phyloP scores from a whole-genome alignment of 2,329 filamentous ascomycete genomes.

The Elsinoe arachidis region DNA sequence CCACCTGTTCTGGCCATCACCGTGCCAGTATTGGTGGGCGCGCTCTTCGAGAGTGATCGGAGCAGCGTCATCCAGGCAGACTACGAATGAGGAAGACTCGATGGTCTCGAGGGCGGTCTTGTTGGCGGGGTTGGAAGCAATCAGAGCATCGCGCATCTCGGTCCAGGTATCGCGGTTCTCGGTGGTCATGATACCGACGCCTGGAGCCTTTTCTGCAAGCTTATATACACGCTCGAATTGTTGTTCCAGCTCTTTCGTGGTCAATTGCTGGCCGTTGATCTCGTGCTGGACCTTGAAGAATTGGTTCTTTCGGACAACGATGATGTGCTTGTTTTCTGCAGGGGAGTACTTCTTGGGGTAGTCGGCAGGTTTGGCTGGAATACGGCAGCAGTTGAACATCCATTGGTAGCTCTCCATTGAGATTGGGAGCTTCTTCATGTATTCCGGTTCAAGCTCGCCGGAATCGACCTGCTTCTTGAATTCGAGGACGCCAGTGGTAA shows the following conservation, averaged over 20 bases:
- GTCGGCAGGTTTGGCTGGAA: slow-evolving; percentile 74
- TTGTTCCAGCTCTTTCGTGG: slow-evolving; percentile 77
- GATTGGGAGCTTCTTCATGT: slow-evolving; percentile 95
- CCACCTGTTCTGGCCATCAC: slow-evolving; percentile 91
- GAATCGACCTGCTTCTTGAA: slow-evolving; percentile 90
- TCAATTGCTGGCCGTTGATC: slow-evolving; percentile 74
- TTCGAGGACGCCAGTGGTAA: slow-evolving; percentile 74
- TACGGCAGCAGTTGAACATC: slow-evolving; percentile 94
- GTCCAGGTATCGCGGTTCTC: slow-evolving; percentile 94
- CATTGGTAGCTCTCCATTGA: slow-evolving; percentile 98
- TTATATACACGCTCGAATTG: slow-evolving; percentile 83
- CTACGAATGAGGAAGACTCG: slow-evolving; percentile 79
- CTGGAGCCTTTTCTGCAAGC: slow-evolving; percentile 60
- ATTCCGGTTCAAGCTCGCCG: slow-evolving; percentile 83
- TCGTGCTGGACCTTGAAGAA: slow-evolving; percentile 90
- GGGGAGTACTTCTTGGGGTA: slow-evolving; percentile 71
- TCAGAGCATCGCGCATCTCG: slow-evolving; percentile 64
- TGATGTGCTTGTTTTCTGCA: slow-evolving; percentile 72
- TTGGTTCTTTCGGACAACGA: slow-evolving; percentile 89
- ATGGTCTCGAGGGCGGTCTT: slow-evolving; percentile 68
- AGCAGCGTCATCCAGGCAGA: slow-evolving; percentile 85
- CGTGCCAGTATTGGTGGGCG: slow-evolving; percentile 95
- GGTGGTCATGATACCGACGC: slow-evolving; percentile 76
- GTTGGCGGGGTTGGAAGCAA: slow-evolving; percentile 71
- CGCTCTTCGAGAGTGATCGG: slow-evolving; percentile 94